phyloP scores from a whole-genome alignment of 352 stramenopile species.

The Globisporangium echinulatum region DNA sequence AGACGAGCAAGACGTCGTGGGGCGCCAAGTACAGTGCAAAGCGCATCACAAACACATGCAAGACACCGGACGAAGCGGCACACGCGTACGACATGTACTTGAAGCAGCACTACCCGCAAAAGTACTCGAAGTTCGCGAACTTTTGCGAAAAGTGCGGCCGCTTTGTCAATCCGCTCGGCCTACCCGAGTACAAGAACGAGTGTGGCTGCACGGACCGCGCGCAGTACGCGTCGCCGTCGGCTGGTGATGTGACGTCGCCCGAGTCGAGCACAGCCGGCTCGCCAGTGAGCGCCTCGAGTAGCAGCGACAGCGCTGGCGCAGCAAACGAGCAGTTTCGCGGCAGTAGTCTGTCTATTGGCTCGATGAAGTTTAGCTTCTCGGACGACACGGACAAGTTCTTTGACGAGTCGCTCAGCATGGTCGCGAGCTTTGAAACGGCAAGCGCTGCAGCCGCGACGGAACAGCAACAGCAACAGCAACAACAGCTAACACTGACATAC shows the following conservation, averaged over 20 bases:
- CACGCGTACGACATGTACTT: slow-evolving; percentile 80
- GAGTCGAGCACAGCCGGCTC: slow-evolving; percentile 10
- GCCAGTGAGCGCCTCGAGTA: slow-evolving; percentile 22
- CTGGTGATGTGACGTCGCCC: slow-evolving; percentile 12
- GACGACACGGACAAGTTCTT: slow-evolving; percentile 67
- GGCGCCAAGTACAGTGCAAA: slow-evolving; percentile 86
- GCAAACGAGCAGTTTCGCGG: slow-evolving; percentile 26
- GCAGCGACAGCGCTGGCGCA: slow-evolving; percentile 15
- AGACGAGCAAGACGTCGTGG: slow-evolving; percentile 85
- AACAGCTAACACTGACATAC: slow-evolving; percentile 18
- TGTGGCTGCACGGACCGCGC: slow-evolving; percentile 40
- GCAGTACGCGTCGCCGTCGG: slow-evolving; percentile 16
- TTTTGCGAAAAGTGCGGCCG: slow-evolving; percentile 76
- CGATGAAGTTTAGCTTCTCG: slow-evolving; percentile 67
- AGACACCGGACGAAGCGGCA: slow-evolving; percentile 80
- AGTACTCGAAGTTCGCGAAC: slow-evolving; percentile 84
- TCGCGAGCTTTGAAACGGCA: slow-evolving; percentile 17
- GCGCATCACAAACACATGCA: slow-evolving; percentile 85
- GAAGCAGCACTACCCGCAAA: slow-evolving; percentile 74
- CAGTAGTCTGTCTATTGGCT: slow-evolving; percentile 65
- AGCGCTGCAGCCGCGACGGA: neutral
- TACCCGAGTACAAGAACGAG: slow-evolving; percentile 69
- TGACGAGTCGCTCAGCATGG: slow-evolving; percentile 41
- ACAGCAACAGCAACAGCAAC: slow-evolving; percentile 4
- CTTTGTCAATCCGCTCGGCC: slow-evolving; percentile 77